Evolutionary conservation across 1,139 yeast genomes (phyloP), one percentile per base, ranked within the genome.

Genomic region (Hyphopichia buzzinii): DNA sequence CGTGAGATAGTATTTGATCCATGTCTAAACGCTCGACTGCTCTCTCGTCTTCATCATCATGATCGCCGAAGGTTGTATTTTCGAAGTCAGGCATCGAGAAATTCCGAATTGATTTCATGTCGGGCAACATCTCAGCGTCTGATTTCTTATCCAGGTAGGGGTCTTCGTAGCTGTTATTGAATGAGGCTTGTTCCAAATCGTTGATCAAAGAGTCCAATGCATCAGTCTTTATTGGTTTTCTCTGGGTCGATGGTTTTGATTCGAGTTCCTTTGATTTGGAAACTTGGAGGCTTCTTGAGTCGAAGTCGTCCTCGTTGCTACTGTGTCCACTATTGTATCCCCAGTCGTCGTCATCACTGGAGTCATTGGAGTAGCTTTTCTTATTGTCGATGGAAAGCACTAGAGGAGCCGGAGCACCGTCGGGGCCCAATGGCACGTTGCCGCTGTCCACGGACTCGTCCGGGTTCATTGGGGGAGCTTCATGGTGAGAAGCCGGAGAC

Each of bases 121-220:
- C 41, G 2, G 64, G 66, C 27, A 59, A 40, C 14, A 46, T 27
- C 2, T 21, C 33, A 11, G 37, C 39, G 12, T 29, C 30, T 16
- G 26, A 33, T 16, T 11, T 22, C 15, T 22, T n/a, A 4, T 36
- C 31, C 23, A 10, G 10, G 8, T 7, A 19, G 15, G 26, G 15
- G 10, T 26, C 33, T 8, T 41, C 46, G 16, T 40, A 15, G 26
- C 28, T 28, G 21, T 16, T 25, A 15, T 15, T 27, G 15, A 33
- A 27, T 1, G 66, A 55, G 10, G 59, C 54, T 32, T 50, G 49
- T 37, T 57, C 62, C 26, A 68, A 50, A 39, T 68, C 73, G 39
- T 59, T 54, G 10, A 69, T 66, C 26, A 67, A 49, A 3, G 68
- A 57, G 37, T 68, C 74, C 31, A 65, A 48, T 2, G 64, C 62